A percentile compares a stretch with the other conserved stretches of the same genome.
phyloP scores from a whole-genome alignment of 129 eudicot genomes.

The Ambrosia trifida region DNA sequence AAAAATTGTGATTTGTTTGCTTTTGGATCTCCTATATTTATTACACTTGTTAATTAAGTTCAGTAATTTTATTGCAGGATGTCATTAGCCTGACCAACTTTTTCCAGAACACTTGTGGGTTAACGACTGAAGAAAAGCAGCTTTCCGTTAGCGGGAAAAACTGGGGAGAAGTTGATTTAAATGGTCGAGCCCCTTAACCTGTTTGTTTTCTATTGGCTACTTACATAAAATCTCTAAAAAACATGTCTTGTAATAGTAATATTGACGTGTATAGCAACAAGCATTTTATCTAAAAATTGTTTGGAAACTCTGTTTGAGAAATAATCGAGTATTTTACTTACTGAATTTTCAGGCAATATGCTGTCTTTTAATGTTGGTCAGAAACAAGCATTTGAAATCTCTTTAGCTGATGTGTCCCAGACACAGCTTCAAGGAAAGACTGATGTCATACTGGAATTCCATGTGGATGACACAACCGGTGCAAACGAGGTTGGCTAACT shows the following conservation, averaged over 20 bases:
- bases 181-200: constrained; percentile 50
- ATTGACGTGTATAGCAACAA: constrained; percentile 15
- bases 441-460: constrained; percentile 93
- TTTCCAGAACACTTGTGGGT: constrained; percentile 68
- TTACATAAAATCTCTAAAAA: constrained; percentile 17
- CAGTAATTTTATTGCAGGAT: constrained; percentile 63
- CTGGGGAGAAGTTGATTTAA: constrained; percentile 90
- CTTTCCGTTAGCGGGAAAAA: constrained; percentile 91
- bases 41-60: constrained; percentile 11
- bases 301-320: constrained; percentile 13
- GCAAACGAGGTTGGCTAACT: constrained; percentile 76
- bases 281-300: neutral
- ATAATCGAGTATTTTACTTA: constrained; percentile 1
- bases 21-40: neutral
- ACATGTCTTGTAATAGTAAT: neutral
- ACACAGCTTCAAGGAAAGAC: constrained; percentile 94
- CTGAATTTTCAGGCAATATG: constrained; percentile 62
- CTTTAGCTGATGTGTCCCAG: constrained; percentile 89
- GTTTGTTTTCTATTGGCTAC: constrained; percentile 20
- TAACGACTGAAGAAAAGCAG: constrained; percentile 81
- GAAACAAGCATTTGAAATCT: constrained; percentile 93
- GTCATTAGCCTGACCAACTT: constrained; percentile 66
- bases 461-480: constrained; percentile 96
- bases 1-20: neutral
- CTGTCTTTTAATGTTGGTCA: constrained; percentile 72